phyloP scores from a whole-genome alignment of 2,329 filamentous ascomycete genomes.

The Amesomyces nigricolor region DNA sequence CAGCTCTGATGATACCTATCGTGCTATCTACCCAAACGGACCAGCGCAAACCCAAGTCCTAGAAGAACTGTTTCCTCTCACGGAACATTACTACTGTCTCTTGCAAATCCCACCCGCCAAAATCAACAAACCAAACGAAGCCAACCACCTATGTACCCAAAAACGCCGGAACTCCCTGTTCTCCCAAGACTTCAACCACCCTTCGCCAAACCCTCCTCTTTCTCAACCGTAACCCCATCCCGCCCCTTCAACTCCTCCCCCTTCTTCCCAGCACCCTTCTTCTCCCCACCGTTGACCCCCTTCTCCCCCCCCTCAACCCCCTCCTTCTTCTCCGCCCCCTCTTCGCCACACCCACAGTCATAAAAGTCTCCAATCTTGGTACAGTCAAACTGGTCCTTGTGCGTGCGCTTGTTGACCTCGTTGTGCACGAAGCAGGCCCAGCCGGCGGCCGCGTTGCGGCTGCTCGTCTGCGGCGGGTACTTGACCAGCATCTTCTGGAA shows the following conservation, averaged over 20 bases:
- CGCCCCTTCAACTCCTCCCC: conserved; percentile 11
- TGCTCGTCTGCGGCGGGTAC: conserved; percentile 60
- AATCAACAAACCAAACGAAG: not conserved
- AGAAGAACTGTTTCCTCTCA: too few relatives aligned
- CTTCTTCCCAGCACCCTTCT: not conserved
- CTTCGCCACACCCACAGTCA: conserved; percentile 66
- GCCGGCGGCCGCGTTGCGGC: conserved; percentile 57
- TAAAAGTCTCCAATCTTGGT: conserved; percentile 64
- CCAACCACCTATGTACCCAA: not conserved
- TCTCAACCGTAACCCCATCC: conserved; percentile 18
- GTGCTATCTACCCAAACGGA: too few relatives aligned
- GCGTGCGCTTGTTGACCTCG: conserved; percentile 57
- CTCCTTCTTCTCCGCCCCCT: conserved; percentile 31
- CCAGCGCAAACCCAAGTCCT: too few relatives aligned
- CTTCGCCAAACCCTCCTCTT: conserved; percentile 25
- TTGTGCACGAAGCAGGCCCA: conserved; percentile 68
- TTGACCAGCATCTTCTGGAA: conserved; percentile 57
- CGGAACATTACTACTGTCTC: too few relatives aligned
- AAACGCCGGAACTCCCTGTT: not conserved
- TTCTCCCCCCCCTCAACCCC: conserved; percentile 27
- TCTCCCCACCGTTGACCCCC: conserved; percentile 23
- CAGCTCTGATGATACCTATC: too few relatives aligned
- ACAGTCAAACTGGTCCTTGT: conserved; percentile 60
- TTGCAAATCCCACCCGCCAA: too few relatives aligned
- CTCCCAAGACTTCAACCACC: conserved; percentile 19